A percentile compares a stretch with the other conserved stretches of the same genome.
Conservation (phyloP, 1,284 basidiomycete genomes). For the Moniliella sp. region DNA sequence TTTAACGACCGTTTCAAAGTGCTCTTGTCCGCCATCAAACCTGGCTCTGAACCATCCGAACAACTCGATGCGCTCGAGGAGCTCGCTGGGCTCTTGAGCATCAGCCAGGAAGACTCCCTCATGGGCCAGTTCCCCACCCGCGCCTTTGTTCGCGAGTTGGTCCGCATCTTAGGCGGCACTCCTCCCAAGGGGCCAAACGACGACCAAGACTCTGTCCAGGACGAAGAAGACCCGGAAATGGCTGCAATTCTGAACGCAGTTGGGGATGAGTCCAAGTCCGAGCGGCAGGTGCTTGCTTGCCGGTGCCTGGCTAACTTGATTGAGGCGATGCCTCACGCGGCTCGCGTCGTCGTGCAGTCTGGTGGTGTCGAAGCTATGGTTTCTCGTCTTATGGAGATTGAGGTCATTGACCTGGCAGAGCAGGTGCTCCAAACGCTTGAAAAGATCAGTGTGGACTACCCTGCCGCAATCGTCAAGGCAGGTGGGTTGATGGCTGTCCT, state of each 20-base stretch:
- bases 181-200: slow-evolving; percentile 2
- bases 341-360: slow-evolving; percentile 17
- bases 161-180: slow-evolving; percentile 63
- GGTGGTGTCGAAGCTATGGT: slow-evolving; percentile 26
- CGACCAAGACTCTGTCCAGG: slow-evolving; percentile 6
- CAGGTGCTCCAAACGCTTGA: slow-evolving; percentile 31
- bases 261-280: slow-evolving; percentile 14
- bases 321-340: slow-evolving; percentile 31
- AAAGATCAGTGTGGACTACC: slow-evolving; percentile 24
- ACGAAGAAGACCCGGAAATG: slow-evolving; percentile 10
- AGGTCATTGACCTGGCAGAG: slow-evolving; percentile 32
- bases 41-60: slow-evolving; percentile 42
- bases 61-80: slow-evolving; percentile 68
- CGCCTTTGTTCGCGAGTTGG: slow-evolving; percentile 71
- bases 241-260: slow-evolving; percentile 12
- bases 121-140: slow-evolving; percentile 83
- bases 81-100: slow-evolving; percentile 74
- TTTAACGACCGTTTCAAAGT: slow-evolving; percentile 13
- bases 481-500: slow-evolving; percentile 27
- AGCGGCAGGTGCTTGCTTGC: slow-evolving; percentile 27
- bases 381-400: slow-evolving; percentile 27
- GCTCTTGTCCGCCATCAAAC: slow-evolving; percentile 16
- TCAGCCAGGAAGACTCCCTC: slow-evolving; percentile 89
- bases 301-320: slow-evolving; percentile 33
- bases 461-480: slow-evolving; percentile 24